phyloP scores from a whole-genome alignment of 306 rosid species.

The Begonia peltatifolia region DNA sequence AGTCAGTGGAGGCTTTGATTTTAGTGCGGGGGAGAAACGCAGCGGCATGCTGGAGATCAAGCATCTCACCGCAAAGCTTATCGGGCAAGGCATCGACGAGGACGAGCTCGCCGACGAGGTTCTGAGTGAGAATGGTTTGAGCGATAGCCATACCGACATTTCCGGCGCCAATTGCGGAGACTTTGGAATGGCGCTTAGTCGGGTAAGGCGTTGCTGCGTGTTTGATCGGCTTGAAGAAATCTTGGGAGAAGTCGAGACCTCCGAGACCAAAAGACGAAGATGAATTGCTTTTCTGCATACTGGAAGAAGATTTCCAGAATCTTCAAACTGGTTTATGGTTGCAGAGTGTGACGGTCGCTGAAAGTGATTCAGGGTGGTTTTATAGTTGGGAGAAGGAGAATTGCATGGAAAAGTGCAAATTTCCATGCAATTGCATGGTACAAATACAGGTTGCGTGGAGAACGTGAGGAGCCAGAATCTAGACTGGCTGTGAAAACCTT shows the following conservation, averaged over 20 bases:
- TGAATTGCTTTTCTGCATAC: constrained; percentile 49
- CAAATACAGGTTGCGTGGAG: no score
- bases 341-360: no score
- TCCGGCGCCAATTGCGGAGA: constrained; percentile 79
- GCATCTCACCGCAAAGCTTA: constrained; percentile 87
- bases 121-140: constrained; percentile 85
- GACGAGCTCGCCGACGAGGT: constrained; percentile 59
- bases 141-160: constrained; percentile 99
- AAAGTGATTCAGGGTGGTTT: no score
- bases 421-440: no score
- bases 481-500: no score
- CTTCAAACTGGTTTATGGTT: no score
- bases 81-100: constrained; percentile 62
- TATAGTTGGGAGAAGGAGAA: no score
- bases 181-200: constrained; percentile 43
- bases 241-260: constrained; percentile 53
- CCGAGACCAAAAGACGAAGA: constrained; percentile 50
- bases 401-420: no score
- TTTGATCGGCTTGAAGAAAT: constrained; percentile 51
- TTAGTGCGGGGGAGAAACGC: constrained; percentile 84
- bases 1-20: constrained; percentile 52
- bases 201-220: constrained; percentile 42
- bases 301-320: not conserved
- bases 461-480: no score
- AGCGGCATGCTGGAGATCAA: constrained; percentile 77